These are phyloP conservation scores for Hymenoscyphus albidus DNA, from an alignment of 2,329 filamentous ascomycete genomes.

Conservation along the genomic window DNA sequence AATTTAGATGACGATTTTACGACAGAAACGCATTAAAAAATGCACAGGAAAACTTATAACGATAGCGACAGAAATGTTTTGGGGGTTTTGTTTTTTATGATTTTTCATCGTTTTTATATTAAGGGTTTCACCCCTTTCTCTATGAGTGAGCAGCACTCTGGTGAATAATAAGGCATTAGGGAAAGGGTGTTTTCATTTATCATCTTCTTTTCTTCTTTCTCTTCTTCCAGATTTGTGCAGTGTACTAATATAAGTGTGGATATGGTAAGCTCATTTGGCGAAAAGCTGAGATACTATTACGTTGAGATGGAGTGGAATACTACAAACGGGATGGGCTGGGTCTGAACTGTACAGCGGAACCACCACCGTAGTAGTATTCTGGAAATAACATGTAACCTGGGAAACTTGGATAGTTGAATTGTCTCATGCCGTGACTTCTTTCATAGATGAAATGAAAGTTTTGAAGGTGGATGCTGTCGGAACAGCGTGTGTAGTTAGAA, in stretches of 20 bases:
- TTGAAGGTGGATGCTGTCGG: no score
- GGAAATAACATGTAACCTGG: neutral
- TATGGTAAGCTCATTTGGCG: neutral
- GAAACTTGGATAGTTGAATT: neutral
- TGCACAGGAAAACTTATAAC: neutral
- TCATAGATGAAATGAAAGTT: neutral
- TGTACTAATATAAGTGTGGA: slow-evolving; percentile 1
- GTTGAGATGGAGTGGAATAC: neutral
- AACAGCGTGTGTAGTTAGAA: no score
- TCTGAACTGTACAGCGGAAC: neutral
- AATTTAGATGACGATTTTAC: slow-evolving; percentile 28
- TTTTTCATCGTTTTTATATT: neutral
- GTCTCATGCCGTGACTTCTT: neutral
- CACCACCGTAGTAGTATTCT: neutral
- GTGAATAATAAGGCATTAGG: slow-evolving; percentile 1
- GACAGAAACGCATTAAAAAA: slow-evolving; percentile 7
- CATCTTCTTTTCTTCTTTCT: neutral
- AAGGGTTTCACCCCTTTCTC: neutral
- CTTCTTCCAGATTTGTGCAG: neutral
- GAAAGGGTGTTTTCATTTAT: neutral
- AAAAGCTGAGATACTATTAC: neutral
- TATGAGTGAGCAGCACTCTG: neutral
- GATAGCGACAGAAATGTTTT: slow-evolving; percentile 1
- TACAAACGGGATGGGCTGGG: neutral
- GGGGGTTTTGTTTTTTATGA: neutral